Evolutionary conservation across 2,329 filamentous ascomycete species (phyloP), one percentile per base, ranked within the genome.

Genomic region (Penicillium expansum): DNA sequence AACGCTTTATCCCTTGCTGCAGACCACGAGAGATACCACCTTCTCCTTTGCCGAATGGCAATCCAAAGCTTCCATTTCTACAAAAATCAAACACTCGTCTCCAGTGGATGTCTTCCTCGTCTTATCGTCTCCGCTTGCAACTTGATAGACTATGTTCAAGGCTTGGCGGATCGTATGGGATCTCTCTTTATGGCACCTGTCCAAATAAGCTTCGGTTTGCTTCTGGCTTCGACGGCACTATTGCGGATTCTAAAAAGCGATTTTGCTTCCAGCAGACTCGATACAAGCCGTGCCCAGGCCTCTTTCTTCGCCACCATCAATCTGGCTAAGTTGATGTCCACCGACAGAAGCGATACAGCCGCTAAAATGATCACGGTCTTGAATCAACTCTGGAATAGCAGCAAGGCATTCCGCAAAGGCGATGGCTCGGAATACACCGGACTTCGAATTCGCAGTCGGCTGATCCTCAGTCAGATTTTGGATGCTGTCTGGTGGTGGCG

Each of bases 401-500:
- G 47, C 49, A 77, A 68, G 56, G 74, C 69, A 9, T 78, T 77
- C 57, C 71, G 71, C 24, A 74, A 70, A 45, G 43, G 70, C 0
- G 75, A 78, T 54, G 75, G 75, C 0, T 64, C 66, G 2, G 70
- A 73, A 47, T 70, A 69, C 18, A 64, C 69, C 0, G 60, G 66
- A 1, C 63, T 77, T n/a, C 66, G 75, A 5, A 74, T 78, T 30
- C 70, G 76, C 13, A 74, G 73, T 53, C 73, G 76, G 11, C 60
- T 78, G 13, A 67, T 67, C 0, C 63, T 75, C 7, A 74, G 74
- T 53, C 66, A 69, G 9, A 64, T 77, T 5, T 60, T 77, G 18
- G 76, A 78, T 60, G 61, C 69, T 11, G 67, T 76, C 22, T 76
- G 74, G 67, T 77, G 76, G 76, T 78, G 74, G 74, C 69, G 75